phyloP scores from a whole-genome alignment of 495 filamentous ascomycete genomes.

The Oleoguttula mirabilis region DNA sequence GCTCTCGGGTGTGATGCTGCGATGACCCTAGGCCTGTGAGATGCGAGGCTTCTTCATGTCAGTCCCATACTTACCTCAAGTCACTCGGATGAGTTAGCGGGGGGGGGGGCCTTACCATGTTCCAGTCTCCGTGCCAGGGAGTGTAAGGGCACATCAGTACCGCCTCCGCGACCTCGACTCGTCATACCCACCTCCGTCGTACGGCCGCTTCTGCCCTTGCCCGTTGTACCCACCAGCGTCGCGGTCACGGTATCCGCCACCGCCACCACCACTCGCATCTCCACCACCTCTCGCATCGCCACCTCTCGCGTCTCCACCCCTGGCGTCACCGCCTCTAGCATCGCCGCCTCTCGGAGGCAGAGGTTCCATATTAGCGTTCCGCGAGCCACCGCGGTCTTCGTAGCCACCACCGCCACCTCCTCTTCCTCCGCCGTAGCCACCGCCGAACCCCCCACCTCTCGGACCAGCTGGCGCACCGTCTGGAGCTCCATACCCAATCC shows the following conservation, averaged over 20 bases:
- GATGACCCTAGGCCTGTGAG: no score
- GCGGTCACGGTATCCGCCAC: conserved; percentile 42
- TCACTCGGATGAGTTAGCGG: no score
- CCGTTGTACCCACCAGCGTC: conserved; percentile 36
- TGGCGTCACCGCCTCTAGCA: conserved; percentile 40
- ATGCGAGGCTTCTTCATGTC: no score
- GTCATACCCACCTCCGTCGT: conserved; percentile 50
- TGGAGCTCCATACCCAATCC: conserved; percentile 35
- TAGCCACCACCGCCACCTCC: conserved; percentile 34
- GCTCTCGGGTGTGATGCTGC: no score
- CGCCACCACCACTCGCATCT: no score
- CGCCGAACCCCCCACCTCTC: no score
- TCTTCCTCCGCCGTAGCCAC: conserved; percentile 21
- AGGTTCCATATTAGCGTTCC: conserved; percentile 59
- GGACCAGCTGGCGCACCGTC: conserved; percentile 72
- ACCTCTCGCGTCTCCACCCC: no score
- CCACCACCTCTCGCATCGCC: no score
- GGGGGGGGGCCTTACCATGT: conserved; percentile 5
- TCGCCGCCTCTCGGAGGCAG: conserved; percentile 46
- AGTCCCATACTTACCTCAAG: conserved; percentile 20
- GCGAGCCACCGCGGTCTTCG: conserved; percentile 39
- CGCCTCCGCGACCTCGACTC: conserved; percentile 25
- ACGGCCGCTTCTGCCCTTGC: conserved; percentile 45
- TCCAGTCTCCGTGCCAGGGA: background rate
- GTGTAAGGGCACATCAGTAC: conserved; percentile 30